A percentile compares a stretch with the other conserved stretches of the same genome.
Evolutionary conservation across 2,329 filamentous ascomycete species (phyloP).

Genomic region (Stachybotrys chlorohalonatus): DNA sequence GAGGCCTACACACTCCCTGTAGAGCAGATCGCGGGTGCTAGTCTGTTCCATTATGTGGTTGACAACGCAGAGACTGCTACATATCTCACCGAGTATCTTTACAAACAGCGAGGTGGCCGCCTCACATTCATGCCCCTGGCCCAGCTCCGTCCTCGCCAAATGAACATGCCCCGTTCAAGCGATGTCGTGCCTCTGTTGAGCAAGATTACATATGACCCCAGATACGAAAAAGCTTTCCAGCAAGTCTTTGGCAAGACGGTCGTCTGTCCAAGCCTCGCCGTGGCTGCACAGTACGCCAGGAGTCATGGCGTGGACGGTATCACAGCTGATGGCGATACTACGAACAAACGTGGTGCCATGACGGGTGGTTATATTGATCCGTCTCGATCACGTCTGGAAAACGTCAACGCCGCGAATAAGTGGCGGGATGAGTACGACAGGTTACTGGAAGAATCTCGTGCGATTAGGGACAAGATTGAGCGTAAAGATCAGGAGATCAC

Average conservation of each 20-base stretch:
- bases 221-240: conserved; percentile 77
- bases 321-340: conserved; percentile 87
- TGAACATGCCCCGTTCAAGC: conserved; percentile 73
- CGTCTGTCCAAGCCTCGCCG: conserved; percentile 79
- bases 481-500: conserved; percentile 84
- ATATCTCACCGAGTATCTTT: conserved; percentile 68
- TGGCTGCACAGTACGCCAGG: conserved; percentile 84
- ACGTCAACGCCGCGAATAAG: conserved; percentile 64
- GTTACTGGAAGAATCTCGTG: conserved; percentile 51
- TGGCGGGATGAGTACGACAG: conserved; percentile 68
- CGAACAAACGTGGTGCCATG: conserved; percentile 90
- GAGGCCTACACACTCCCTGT: conserved; percentile 82
- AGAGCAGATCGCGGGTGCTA: conserved; percentile 86
- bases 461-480: conserved; percentile 64
- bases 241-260: conserved; percentile 96
- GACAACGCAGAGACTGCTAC: conserved; percentile 86
- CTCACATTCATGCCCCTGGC: conserved; percentile 94
- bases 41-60: conserved; percentile 92
- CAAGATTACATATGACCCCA: conserved; percentile 70
- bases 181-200: conserved; percentile 82
- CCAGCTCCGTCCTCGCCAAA: conserved; percentile 59
- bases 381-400: conserved; percentile 77
- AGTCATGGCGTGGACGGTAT: conserved; percentile 90
- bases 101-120: conserved; percentile 71
- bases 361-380: conserved; percentile 92